A percentile compares a stretch with the other conserved stretches of the same genome.
phyloP scores from a whole-genome alignment of 768 basidiomycete genomes.

The Tremella mesenterica region DNA sequence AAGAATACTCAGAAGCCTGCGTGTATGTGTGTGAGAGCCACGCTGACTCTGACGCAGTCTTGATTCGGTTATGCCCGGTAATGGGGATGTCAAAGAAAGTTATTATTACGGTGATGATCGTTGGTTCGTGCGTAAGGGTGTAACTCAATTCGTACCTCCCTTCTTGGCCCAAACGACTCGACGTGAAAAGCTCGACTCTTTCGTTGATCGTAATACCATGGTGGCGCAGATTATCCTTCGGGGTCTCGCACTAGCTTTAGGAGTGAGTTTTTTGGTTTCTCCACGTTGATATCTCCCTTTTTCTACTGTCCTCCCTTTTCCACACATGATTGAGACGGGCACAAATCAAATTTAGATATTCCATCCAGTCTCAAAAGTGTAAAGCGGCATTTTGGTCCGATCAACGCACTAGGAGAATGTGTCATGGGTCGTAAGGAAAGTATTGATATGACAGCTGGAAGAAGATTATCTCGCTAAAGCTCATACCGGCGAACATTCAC shows the following conservation, averaged over 20 bases:
- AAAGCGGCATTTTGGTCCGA: too few relatives aligned
- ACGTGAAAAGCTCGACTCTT: background rate
- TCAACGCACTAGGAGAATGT: too few relatives aligned
- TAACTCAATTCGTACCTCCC: constrained; percentile 2
- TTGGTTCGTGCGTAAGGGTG: background rate
- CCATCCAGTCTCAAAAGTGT: too few relatives aligned
- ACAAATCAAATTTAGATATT: too few relatives aligned
- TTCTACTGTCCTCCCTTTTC: background rate
- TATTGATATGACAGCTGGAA: background rate
- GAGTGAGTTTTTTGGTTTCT: constrained; percentile 1
- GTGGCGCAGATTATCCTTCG: constrained; percentile 1
- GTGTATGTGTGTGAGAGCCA: background rate
- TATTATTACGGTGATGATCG: constrained; percentile 2
- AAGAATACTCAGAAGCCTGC: too few relatives aligned
- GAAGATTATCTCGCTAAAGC: background rate
- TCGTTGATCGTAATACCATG: background rate
- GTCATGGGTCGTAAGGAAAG: background rate
- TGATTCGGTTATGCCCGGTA: background rate
- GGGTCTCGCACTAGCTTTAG: constrained; percentile 3
- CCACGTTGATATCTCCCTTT: background rate
- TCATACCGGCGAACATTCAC: constrained; percentile 4
- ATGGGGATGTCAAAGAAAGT: constrained; percentile 10
- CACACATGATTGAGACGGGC: background rate
- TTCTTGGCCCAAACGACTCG: background rate
- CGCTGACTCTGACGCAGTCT: background rate